phyloP scores from a whole-genome alignment of 2,329 filamentous ascomycete genomes.

The Colletotrichum gloeosporioides region DNA sequence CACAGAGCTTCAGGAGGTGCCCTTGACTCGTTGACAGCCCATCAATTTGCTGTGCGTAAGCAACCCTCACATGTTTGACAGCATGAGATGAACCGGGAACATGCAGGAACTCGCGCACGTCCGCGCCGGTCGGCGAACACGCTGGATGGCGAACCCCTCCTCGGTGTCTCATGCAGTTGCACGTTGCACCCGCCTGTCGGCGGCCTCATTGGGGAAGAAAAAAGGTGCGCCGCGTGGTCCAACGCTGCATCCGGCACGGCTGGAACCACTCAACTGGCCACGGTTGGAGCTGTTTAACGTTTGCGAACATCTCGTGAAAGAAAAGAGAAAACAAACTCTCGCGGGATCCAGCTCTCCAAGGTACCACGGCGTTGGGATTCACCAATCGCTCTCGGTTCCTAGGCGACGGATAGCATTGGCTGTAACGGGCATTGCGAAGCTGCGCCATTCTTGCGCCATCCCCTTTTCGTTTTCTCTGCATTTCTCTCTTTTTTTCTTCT shows the following conservation, averaged over 20 bases:
- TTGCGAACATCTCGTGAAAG: neutral
- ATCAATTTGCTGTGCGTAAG: neutral
- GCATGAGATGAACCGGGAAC: neutral
- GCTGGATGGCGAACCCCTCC: neutral
- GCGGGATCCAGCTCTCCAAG: slow-evolving; percentile 3
- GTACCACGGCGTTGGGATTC: neutral
- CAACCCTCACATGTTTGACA: neutral
- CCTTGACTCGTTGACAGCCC: neutral
- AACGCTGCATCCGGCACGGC: neutral
- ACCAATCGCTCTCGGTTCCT: slow-evolving; percentile 1
- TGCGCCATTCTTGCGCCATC: slow-evolving; percentile 8
- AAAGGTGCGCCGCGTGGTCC: neutral
- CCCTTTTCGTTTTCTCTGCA: neutral
- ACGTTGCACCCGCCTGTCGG: neutral
- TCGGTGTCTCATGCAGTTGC: neutral
- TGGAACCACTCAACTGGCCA: neutral
- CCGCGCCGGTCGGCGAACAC: neutral
- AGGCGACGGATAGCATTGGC: neutral
- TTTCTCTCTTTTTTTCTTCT: neutral
- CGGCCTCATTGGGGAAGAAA: neutral
- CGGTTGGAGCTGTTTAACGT: neutral
- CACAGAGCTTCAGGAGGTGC: neutral
- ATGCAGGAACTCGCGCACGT: neutral
- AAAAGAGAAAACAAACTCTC: neutral
- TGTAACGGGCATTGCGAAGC: neutral